These are phyloP conservation scores for Skeletonema menzelii DNA, from an alignment of 108 stramenopile genomes.

Conservation along the genomic window DNA sequence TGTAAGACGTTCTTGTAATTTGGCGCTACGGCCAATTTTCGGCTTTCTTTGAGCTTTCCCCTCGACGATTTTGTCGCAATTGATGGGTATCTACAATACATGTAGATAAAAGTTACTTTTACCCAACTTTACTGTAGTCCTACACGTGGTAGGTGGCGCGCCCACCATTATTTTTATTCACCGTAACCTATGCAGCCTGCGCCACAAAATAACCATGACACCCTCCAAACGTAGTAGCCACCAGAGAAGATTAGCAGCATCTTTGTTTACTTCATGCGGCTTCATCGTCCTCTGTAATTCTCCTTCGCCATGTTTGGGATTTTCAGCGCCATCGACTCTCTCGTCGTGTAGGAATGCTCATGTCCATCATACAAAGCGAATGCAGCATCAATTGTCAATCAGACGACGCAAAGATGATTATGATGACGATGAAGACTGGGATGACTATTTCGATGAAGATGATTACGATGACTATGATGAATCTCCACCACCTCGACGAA, in stretches of 20 bases:
- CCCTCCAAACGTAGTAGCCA: not conserved
- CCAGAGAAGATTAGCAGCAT: not conserved
- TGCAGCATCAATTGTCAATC: not conserved
- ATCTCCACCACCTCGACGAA: constrained; percentile 12
- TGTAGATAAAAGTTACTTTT: not conserved
- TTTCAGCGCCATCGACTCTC: not conserved
- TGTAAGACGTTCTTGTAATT: not conserved
- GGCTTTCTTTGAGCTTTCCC: no score
- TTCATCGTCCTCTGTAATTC: not conserved
- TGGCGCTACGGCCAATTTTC: no score
- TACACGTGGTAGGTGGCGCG: not conserved
- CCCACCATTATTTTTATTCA: not conserved
- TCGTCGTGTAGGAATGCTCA: not conserved
- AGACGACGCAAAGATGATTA: constrained; percentile 26
- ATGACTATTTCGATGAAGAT: constrained; percentile 37
- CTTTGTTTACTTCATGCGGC: not conserved
- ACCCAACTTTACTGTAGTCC: not conserved
- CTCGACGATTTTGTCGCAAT: no score
- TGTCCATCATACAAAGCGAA: not conserved
- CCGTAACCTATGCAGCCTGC: no score
- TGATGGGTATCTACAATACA: not conserved
- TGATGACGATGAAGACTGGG: constrained; percentile 38
- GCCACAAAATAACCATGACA: not conserved
- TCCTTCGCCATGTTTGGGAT: not conserved
- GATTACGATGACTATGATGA: constrained; percentile 31